Percentiles rank a stretch among this genome's conserved stretches.
Conservation (phyloP, 108 stramenopile genomes). For the Cyclotella baltica region DNA sequence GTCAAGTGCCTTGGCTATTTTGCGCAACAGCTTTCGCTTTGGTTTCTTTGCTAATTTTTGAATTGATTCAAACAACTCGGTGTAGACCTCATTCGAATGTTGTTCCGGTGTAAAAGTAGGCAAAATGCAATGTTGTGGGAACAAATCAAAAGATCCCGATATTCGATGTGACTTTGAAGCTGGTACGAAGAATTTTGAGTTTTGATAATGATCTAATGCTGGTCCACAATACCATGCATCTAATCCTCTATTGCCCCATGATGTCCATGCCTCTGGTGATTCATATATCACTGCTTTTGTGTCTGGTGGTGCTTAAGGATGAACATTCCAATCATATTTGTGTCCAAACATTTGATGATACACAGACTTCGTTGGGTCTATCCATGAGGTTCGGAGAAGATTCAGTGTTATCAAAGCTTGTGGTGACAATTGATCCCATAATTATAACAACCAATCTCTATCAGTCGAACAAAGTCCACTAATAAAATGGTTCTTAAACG, state of each 20-base stretch:
- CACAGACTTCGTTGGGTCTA: conserved; percentile 51
- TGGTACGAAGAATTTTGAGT: conserved; percentile 29
- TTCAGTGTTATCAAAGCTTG: conserved; percentile 27
- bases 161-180: conserved; percentile 29
- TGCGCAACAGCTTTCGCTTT: too few relatives aligned
- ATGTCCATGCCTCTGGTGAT: conserved; percentile 19
- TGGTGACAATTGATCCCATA: conserved; percentile 25
- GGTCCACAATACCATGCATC: too few relatives aligned
- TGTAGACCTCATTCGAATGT: too few relatives aligned
- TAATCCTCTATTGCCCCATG: conserved; percentile 27
- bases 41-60: not conserved
- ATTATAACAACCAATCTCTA: conserved; percentile 4
- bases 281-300: conserved; percentile 22
- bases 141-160: too few relatives aligned
- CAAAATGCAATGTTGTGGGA: too few relatives aligned
- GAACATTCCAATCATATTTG: too few relatives aligned
- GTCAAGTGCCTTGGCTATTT: too few relatives aligned
- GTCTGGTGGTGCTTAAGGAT: conserved; percentile 6
- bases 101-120: too few relatives aligned
- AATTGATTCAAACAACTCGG: too few relatives aligned
- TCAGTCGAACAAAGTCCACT: too few relatives aligned
- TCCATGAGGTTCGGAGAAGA: conserved; percentile 39
- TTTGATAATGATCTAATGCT: too few relatives aligned
- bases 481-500: conserved; percentile 32
- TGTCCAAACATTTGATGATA: conserved; percentile 39